Evolutionary conservation across 2,329 filamentous ascomycete species (phyloP).

Genomic region (Chrysosporium keratinophilum): DNA sequence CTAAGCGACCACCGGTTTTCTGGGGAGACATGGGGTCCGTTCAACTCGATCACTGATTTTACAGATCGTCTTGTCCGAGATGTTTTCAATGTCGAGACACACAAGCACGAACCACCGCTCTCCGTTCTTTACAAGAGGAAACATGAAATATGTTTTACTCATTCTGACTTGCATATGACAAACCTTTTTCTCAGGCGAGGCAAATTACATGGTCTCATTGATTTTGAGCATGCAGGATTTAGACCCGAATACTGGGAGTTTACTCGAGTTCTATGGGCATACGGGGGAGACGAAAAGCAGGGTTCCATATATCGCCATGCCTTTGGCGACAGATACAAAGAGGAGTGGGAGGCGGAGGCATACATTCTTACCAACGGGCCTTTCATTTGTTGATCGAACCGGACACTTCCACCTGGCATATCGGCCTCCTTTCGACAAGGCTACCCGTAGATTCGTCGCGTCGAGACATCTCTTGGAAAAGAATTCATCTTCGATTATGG

Average conservation of each 20-base stretch:
- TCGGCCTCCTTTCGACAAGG: too few relatives aligned
- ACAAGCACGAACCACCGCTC: conserved; percentile 7
- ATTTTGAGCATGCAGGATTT: conserved; percentile 14
- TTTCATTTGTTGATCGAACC: background rate
- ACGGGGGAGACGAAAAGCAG: background rate
- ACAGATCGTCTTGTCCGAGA: conserved; percentile 11
- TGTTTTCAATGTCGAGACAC: background rate
- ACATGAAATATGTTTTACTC: conserved; percentile 14
- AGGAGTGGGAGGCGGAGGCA: conserved; percentile 11
- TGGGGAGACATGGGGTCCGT: conserved; percentile 12
- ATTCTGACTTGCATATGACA: conserved; percentile 13
- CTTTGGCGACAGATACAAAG: conserved; percentile 13
- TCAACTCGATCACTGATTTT: conserved; percentile 12
- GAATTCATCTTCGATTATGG: too few relatives aligned
- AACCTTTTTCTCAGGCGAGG: conserved; percentile 13
- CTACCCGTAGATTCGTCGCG: too few relatives aligned
- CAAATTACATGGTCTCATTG: conserved; percentile 11
- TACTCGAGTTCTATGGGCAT: conserved; percentile 7
- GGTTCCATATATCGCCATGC: background rate
- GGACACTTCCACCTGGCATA: too few relatives aligned
- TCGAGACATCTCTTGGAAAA: too few relatives aligned
- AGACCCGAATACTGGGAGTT: conserved; percentile 17
- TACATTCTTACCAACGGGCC: conserved; percentile 5
- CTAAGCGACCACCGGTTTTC: conserved; percentile 9
- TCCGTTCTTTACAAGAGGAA: conserved; percentile 14